Conservation (phyloP, 345 rosid species). For the Gossypium raimondii region DNA sequence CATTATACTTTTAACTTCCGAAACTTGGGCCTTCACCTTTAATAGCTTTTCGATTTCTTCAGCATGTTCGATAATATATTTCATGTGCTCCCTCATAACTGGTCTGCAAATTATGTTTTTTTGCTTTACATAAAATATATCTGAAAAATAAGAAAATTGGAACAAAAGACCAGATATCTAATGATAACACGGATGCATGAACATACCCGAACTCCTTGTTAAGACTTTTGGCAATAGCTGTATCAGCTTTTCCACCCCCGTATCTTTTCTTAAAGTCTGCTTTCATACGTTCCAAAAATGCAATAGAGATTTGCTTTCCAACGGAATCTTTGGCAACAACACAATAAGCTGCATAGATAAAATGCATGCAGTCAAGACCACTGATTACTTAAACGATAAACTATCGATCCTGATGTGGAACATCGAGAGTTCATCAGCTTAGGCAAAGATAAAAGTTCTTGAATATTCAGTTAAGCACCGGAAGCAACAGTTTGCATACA, state of each 20-base stretch:
- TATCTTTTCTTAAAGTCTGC: constrained; percentile 91
- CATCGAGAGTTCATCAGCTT: neutral
- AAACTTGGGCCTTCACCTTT: constrained; percentile 98
- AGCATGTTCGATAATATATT: constrained; percentile 85
- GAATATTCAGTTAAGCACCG: neutral
- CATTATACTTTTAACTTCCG: constrained; percentile 95
- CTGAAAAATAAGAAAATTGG: neutral
- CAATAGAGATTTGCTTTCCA: constrained; percentile 88
- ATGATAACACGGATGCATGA: neutral
- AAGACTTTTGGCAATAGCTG: constrained; percentile 87
- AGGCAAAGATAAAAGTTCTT: neutral
- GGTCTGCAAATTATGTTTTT: constrained; percentile 47
- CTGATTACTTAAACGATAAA: neutral
- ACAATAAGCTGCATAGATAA: constrained; percentile 67
- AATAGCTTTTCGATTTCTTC: constrained; percentile 90
- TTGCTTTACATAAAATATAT: constrained; percentile 10
- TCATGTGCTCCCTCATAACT: constrained; percentile 94
- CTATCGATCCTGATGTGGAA: neutral
- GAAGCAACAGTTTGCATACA: neutral
- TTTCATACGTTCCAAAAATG: constrained; percentile 83
- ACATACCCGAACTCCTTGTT: constrained; percentile 92
- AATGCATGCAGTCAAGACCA: constrained; percentile 18
- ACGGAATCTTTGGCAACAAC: constrained; percentile 92
- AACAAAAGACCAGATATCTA: neutral
- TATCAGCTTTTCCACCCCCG: constrained; percentile 93